phyloP scores from a whole-genome alignment of 2,329 filamentous ascomycete genomes.

The Beauveria brongniartii region DNA sequence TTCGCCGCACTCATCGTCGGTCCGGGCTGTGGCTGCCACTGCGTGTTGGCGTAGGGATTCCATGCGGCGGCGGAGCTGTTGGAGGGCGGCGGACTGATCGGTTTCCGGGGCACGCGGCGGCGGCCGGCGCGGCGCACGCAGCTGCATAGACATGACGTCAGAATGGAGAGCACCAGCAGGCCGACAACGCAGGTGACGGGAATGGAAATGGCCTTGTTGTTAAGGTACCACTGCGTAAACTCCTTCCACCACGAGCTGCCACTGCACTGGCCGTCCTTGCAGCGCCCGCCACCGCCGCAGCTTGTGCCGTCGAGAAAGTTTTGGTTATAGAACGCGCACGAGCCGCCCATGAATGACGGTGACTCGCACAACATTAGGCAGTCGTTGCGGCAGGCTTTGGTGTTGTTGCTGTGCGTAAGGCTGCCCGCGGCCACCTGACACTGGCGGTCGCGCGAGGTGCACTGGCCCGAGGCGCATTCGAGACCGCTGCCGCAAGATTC shows the following conservation, averaged over 20 bases:
- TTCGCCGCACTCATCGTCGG: conserved; percentile 14
- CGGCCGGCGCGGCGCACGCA: conserved; percentile 25
- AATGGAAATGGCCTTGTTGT: conserved; percentile 76
- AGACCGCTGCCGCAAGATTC: conserved; percentile 62
- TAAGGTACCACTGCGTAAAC: conserved; percentile 65
- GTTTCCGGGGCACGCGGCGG: conserved; percentile 18
- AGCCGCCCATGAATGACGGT: conserved; percentile 54
- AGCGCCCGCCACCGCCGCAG: conserved; percentile 73
- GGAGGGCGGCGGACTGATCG: conserved; percentile 15
- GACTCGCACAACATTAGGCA: conserved; percentile 73
- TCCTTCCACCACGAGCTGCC: conserved; percentile 63
- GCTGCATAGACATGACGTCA: conserved; percentile 59
- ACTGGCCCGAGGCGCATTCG: conserved; percentile 83
- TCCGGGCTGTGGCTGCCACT: conserved; percentile 11
- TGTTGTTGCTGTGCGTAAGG: conserved; percentile 65
- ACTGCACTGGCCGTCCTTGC: conserved; percentile 68
- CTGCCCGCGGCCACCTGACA: conserved; percentile 78
- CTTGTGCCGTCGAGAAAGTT: conserved; percentile 90
- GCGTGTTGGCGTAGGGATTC: conserved; percentile 15
- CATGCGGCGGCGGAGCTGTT: conserved; percentile 4
- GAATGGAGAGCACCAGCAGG: conserved; percentile 58
- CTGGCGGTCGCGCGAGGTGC: conserved; percentile 83
- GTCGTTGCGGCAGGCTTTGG: conserved; percentile 65
- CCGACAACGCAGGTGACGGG: conserved; percentile 67
- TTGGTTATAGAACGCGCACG: conserved; percentile 72